Base-by-base conservation (phyloP, 2,329 filamentous ascomycete species). In the Piedraia hortae region DNA sequence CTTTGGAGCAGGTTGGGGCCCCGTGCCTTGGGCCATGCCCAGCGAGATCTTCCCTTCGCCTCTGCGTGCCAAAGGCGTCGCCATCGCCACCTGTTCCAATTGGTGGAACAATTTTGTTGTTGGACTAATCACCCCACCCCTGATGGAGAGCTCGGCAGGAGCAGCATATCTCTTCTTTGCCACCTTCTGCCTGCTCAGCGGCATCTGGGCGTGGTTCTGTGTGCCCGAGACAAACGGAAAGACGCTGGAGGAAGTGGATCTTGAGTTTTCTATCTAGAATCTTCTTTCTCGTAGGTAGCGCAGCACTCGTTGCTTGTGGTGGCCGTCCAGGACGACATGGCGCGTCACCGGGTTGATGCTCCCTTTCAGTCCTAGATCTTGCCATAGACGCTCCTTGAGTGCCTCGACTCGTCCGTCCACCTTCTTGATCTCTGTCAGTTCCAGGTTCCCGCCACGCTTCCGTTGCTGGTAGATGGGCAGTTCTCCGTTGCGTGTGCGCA, bases 371-470 rank as follows among this genome's bases (percentile, higher is more conserved):
- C 31, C 28, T 28, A 90, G 43, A 6, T 53, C 56, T 10, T 47
- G 38, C 16, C 53, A 48, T 25, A 93, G 41, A 33, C 78, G 69
- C 16, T 56, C 45, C 28, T 61, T 54, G 31, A 93, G 42, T 3
- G 51, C 57, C 14, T 51, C 44, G 21, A 64, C 38, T 41, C 89
- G 59, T 9, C 85, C 85, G 26, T 75, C 64, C 21, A 82, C 58
- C 46, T 73, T 78, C 43, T 77, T 71, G 25, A 97, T 48, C 25
- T 62, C 46, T 4, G 82, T 88, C 36, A 72, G 47, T 35, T 65
- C 62, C 39, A 66, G 55, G 31, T 73, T 85, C 8, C 75, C 74
- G 23, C 77, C 77, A 7, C 63, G 56, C 50, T 74, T 80, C 31
- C 48, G 52, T 32, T 64, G 54, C 9, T 65, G 53, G 48, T 93